Conservation (phyloP, 805 yeast genomes). For the Metschnikowia anglica region DNA sequence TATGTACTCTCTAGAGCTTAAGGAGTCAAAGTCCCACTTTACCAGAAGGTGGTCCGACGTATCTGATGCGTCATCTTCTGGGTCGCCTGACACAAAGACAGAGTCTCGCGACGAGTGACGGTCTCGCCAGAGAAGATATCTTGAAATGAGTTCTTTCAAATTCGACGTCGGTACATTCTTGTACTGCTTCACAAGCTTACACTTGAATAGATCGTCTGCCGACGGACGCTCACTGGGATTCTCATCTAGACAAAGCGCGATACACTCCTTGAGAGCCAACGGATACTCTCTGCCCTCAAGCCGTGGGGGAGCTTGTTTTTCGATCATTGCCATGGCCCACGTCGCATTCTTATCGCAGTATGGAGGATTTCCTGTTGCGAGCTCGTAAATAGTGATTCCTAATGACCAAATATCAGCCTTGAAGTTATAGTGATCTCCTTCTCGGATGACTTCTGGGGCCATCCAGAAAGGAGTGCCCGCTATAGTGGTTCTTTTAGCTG, state of each 20-base stretch:
- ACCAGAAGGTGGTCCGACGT: slow-evolving; percentile 40
- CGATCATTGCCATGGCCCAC: slow-evolving; percentile 91
- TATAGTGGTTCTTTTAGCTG: slow-evolving; percentile 84
- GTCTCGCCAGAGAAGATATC: slow-evolving; percentile 77
- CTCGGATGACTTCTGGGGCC: slow-evolving; percentile 98
- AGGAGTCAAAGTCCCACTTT: slow-evolving; percentile 89
- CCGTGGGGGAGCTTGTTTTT: slow-evolving; percentile 92
- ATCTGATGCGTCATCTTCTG: slow-evolving; percentile 22
- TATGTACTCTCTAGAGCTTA: slow-evolving; percentile 71
- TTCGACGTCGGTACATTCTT: slow-evolving; percentile 57
- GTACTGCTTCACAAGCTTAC: slow-evolving; percentile 67
- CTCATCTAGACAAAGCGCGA: slow-evolving; percentile 91
- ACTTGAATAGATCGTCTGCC: slow-evolving; percentile 79
- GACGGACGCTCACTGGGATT: slow-evolving; percentile 83
- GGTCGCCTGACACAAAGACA: slow-evolving; percentile 29
- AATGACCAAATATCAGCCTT: slow-evolving; percentile 98
- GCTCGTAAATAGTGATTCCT: slow-evolving; percentile 91
- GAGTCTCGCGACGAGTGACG: slow-evolving; percentile 56
- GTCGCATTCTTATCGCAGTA: slow-evolving; percentile 92
- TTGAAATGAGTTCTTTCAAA: slow-evolving; percentile 70
- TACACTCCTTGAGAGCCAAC: slow-evolving; percentile 72
- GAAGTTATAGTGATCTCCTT: slow-evolving; percentile 81
- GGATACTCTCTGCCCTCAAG: slow-evolving; percentile 88
- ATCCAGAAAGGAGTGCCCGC: slow-evolving; percentile 98
- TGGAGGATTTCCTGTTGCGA: slow-evolving; percentile 97